Percentiles rank a stretch among this genome's conserved stretches.
These are phyloP conservation scores for Fusarium aywerte DNA, from an alignment of 2,329 filamentous ascomycete genomes.

Conservation along the genomic window DNA sequence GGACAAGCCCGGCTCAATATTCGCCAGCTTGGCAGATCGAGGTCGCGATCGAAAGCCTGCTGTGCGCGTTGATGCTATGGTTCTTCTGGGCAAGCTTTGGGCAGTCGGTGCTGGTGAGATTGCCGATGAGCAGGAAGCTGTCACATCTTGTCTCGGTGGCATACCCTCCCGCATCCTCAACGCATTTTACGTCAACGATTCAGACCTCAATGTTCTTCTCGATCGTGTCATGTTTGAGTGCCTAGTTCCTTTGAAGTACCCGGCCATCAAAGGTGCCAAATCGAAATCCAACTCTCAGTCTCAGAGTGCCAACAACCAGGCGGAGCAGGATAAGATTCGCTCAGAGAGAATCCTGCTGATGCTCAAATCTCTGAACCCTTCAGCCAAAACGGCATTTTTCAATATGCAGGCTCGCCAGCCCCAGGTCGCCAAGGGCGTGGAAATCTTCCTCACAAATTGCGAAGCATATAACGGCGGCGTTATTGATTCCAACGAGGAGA, in stretches of 20 bases:
- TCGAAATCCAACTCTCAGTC: conserved; percentile 68
- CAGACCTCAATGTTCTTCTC: conserved; percentile 84
- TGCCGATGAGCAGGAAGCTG: conserved; percentile 80
- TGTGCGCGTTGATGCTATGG: conserved; percentile 89
- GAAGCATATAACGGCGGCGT: conserved; percentile 91
- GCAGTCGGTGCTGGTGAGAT: conserved; percentile 92
- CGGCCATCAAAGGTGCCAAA: conserved; percentile 68
- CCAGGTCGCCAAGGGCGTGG: conserved; percentile 76
- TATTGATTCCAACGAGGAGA: conserved; percentile 75
- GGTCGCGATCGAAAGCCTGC: conserved; percentile 85
- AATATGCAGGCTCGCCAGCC: conserved; percentile 83
- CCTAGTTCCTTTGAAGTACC: conserved; percentile 89
- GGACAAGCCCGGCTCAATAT: conserved; percentile 78
- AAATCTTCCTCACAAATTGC: conserved; percentile 82
- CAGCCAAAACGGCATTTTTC: conserved; percentile 88
- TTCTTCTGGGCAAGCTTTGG: conserved; percentile 86
- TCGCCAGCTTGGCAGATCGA: conserved; percentile 85
- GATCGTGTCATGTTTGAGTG: conserved; percentile 88
- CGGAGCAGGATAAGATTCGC: conserved; percentile 79
- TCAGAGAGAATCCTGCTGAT: conserved; percentile 86
- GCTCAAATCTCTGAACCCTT: conserved; percentile 79
- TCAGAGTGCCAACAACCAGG: conserved; percentile 60
- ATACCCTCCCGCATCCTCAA: conserved; percentile 89
- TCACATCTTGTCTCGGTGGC: conserved; percentile 78
- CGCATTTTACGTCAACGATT: conserved; percentile 89